These are phyloP conservation scores for Sambucus nigra DNA, from an alignment of 129 eudicot genomes.

Conservation along the genomic window DNA sequence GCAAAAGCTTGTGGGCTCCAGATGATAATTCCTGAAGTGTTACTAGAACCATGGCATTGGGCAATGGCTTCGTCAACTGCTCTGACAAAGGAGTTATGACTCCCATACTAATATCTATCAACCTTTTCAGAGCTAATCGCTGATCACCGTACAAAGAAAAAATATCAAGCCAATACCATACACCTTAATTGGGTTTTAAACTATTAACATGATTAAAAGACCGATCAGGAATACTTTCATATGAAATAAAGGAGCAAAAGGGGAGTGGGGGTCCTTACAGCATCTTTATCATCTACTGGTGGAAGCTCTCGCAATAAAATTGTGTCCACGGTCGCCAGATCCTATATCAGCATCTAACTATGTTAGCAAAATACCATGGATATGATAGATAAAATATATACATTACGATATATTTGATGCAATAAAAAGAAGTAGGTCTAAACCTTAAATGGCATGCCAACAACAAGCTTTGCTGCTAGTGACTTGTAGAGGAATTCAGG, in stretches of 20 bases:
- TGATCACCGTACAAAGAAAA: constrained; percentile 22
- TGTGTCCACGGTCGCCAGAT: constrained; percentile 96
- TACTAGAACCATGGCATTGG: constrained; percentile 72
- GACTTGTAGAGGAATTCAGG: constrained; percentile 90
- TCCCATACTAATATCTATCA: constrained; percentile 94
- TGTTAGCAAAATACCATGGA: not conserved
- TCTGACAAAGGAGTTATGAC: constrained; percentile 84
- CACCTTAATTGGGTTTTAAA: not conserved
- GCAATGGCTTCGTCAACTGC: constrained; percentile 81
- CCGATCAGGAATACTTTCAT: not conserved
- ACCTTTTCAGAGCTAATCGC: constrained; percentile 84
- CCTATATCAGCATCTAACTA: constrained; percentile 34
- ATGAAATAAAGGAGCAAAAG: not conserved
- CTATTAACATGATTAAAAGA: not conserved
- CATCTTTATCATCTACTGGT: constrained; percentile 64
- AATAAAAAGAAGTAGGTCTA: constrained; percentile 5
- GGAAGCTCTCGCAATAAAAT: constrained; percentile 89
- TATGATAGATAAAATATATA: not conserved
- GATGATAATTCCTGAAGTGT: constrained; percentile 68
- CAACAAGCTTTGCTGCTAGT: constrained; percentile 82
- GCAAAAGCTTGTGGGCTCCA: constrained; percentile 84
- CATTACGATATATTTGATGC: not conserved
- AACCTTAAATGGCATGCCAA: constrained; percentile 99
- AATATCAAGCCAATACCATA: constrained; percentile 5
- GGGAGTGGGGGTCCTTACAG: constrained; percentile 41